phyloP scores from a whole-genome alignment of 192 early-diverging fungal genomes.

The Backusella australiensis region DNA sequence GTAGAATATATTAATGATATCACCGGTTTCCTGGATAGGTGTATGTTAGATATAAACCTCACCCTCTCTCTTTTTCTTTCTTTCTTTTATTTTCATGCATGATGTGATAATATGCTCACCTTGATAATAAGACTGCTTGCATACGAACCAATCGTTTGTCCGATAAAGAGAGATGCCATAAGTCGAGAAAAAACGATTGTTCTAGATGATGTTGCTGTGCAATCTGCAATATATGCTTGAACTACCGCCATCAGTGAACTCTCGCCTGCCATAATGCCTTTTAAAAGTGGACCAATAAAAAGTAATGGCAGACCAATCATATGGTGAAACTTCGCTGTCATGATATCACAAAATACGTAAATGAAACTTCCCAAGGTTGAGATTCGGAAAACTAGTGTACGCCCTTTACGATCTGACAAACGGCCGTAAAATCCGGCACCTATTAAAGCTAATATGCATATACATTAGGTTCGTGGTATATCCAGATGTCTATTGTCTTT shows the following conservation, averaged over 20 bases:
- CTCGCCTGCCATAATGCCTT: slow-evolving; percentile 31
- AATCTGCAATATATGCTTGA: slow-evolving; percentile 38
- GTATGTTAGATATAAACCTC: neutral
- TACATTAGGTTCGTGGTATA: neutral
- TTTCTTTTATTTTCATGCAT: neutral
- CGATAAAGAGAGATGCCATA: slow-evolving; percentile 22
- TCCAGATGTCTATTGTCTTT: neutral
- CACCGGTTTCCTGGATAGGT: neutral
- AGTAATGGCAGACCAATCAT: slow-evolving; percentile 24
- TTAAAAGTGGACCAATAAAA: slow-evolving; percentile 32
- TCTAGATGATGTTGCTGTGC: slow-evolving; percentile 17
- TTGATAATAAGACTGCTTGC: slow-evolving; percentile 10
- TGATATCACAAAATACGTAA: slow-evolving; percentile 15
- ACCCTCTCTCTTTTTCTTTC: neutral
- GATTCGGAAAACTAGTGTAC: slow-evolving; percentile 21
- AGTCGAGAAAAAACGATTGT: slow-evolving; percentile 15
- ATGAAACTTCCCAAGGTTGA: slow-evolving; percentile 26
- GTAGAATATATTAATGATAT: slow-evolving; percentile 18
- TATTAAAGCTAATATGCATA: slow-evolving; percentile 12
- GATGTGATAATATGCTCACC: neutral
- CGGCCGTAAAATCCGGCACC: slow-evolving; percentile 29
- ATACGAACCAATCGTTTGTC: slow-evolving; percentile 5
- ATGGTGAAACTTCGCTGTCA: slow-evolving; percentile 19
- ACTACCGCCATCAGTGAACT: slow-evolving; percentile 21
- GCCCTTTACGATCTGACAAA: slow-evolving; percentile 33